Evolutionary conservation across 2,329 filamentous ascomycete species (phyloP).

Genomic region (Fusarium vanettenii): DNA sequence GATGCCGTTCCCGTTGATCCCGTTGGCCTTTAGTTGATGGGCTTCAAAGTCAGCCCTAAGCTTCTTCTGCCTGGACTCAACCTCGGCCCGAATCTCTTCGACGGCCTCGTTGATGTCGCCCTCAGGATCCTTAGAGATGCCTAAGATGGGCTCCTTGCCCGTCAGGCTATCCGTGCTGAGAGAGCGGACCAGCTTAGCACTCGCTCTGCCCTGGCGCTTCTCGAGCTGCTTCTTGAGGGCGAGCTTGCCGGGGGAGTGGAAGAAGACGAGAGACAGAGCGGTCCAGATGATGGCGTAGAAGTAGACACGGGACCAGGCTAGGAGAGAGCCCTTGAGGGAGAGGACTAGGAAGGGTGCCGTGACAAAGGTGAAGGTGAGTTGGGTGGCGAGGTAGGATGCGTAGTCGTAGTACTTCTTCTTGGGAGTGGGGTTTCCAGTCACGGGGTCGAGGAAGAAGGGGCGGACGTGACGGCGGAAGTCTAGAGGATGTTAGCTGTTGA

Average conservation of each 20-base stretch:
- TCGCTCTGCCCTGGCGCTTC: conserved; percentile 62
- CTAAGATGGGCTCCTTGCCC: conserved; percentile 73
- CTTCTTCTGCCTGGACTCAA: conserved; percentile 63
- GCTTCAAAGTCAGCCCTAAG: conserved; percentile 71
- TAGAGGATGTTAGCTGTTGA: conserved; percentile 50
- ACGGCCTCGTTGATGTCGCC: conserved; percentile 83
- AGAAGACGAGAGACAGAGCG: conserved; percentile 74
- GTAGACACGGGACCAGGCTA: conserved; percentile 87
- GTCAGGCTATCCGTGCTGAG: conserved; percentile 68
- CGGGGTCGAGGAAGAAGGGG: conserved; percentile 89
- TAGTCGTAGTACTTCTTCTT: conserved; percentile 90
- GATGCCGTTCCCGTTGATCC: background rate
- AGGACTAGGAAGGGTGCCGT: conserved; percentile 89
- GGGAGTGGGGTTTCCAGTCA: conserved; percentile 74
- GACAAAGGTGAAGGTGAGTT: conserved; percentile 84
- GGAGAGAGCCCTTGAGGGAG: conserved; percentile 74
- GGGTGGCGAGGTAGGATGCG: conserved; percentile 79
- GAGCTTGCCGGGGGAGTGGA: conserved; percentile 80
- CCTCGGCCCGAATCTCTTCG: conserved; percentile 77
- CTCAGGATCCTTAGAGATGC: conserved; percentile 81
- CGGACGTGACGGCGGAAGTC: conserved; percentile 90
- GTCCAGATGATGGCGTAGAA: conserved; percentile 85
- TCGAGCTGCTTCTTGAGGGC: conserved; percentile 69
- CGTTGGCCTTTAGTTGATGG: conserved; percentile 41
- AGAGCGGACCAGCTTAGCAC: conserved; percentile 59